These are phyloP conservation scores for Leccinum pellstonianum DNA, from an alignment of 768 basidiomycete species.

Conservation along the genomic window DNA sequence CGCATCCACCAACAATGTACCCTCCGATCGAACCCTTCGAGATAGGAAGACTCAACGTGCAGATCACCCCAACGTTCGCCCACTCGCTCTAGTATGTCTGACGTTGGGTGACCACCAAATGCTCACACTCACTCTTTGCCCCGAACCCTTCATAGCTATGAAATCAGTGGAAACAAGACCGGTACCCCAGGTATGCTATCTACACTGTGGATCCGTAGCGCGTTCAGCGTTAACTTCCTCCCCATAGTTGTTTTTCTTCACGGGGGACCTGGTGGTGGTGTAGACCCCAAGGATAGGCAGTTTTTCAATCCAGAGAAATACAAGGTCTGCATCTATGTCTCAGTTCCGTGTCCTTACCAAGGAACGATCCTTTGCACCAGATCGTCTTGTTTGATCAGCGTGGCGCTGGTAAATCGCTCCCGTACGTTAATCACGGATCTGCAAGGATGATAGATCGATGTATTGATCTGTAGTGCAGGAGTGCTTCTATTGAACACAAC, in stretches of 20 bases:
- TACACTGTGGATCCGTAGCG: background rate
- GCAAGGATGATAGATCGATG: background rate
- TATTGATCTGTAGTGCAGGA: constrained; percentile 40
- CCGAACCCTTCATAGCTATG: constrained; percentile 53
- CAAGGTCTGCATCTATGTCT: constrained; percentile 46
- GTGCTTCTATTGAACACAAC: constrained; percentile 77
- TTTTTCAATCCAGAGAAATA: constrained; percentile 88
- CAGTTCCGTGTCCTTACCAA: constrained; percentile 1
- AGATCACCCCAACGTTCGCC: constrained; percentile 41
- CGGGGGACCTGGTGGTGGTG: constrained; percentile 83
- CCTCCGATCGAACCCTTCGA: constrained; percentile 65
- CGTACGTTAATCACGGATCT: constrained; percentile 46
- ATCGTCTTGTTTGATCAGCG: constrained; percentile 90
- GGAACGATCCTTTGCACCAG: constrained; percentile 34
- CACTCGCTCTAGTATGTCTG: constrained; percentile 71
- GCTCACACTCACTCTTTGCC: background rate
- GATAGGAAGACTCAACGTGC: constrained; percentile 65
- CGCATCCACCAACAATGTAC: constrained; percentile 49
- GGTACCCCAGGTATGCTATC: constrained; percentile 63
- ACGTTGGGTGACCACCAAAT: constrained; percentile 10
- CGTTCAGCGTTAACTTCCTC: constrained; percentile 2
- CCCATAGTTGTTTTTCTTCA: constrained; percentile 73
- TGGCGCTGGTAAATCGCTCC: constrained; percentile 83
- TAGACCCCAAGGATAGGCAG: constrained; percentile 59
- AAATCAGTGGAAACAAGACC: constrained; percentile 73